Evolutionary conservation across 2,329 filamentous ascomycete genomes (phyloP).

Genomic region (Dothistroma septosporum): DNA sequence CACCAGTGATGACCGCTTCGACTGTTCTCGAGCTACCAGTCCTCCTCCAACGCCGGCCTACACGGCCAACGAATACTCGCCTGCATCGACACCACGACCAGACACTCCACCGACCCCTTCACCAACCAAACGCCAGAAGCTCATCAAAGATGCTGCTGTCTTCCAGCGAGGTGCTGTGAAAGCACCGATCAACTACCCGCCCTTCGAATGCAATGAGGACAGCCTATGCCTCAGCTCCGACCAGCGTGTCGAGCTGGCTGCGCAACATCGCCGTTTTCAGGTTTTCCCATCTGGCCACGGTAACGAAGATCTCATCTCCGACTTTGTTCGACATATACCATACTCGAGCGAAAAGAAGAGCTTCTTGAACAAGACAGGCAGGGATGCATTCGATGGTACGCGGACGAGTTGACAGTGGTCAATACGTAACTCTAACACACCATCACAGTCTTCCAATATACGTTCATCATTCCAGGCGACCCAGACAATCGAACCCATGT

Average conservation of each 20-base stretch:
- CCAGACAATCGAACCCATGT: slow-evolving; percentile 47
- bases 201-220: slow-evolving; percentile 60
- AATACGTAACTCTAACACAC: background rate
- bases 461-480: slow-evolving; percentile 66
- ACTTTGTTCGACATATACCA: slow-evolving; percentile 65
- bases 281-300: slow-evolving; percentile 61
- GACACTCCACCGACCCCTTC: slow-evolving; percentile 22
- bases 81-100: slow-evolving; percentile 18
- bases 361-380: slow-evolving; percentile 78
- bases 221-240: slow-evolving; percentile 19
- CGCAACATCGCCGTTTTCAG: slow-evolving; percentile 59
- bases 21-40: slow-evolving; percentile 17
- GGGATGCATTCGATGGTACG: slow-evolving; percentile 83
- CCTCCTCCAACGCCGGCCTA: slow-evolving; percentile 28
- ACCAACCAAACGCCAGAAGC: slow-evolving; percentile 48
- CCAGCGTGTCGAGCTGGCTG: slow-evolving; percentile 46
- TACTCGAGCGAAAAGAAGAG: slow-evolving; percentile 94
- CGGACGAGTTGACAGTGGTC: slow-evolving; percentile 4
- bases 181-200: slow-evolving; percentile 67
- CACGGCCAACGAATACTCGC: slow-evolving; percentile 21
- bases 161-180: slow-evolving; percentile 60
- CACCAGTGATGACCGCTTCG: slow-evolving; percentile 16
- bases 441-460: slow-evolving; percentile 72
- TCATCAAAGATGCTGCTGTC: slow-evolving; percentile 61
- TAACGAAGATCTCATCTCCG: slow-evolving; percentile 40